Conservation (phyloP, 768 basidiomycete genomes). For the Amyloporia xantha region DNA sequence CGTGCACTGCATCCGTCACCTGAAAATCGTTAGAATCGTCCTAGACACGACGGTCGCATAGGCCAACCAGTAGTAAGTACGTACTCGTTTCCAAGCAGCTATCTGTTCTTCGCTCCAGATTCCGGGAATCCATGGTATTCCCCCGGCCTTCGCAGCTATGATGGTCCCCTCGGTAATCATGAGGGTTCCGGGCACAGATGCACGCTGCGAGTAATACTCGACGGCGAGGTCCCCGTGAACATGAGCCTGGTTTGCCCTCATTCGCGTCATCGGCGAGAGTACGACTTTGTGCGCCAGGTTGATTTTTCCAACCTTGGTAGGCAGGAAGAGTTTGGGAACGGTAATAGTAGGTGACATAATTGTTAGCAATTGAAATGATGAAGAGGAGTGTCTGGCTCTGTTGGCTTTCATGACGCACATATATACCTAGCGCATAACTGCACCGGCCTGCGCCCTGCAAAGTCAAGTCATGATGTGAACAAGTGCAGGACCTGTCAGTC, state of each 20-base stretch:
- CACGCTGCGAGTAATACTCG: constrained; percentile 42
- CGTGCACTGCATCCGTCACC: constrained; percentile 52
- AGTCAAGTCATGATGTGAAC: too few relatives aligned
- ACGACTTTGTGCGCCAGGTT: constrained; percentile 41
- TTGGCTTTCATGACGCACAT: too few relatives aligned
- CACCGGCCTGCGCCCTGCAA: too few relatives aligned
- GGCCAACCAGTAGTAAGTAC: too few relatives aligned
- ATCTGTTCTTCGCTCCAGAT: constrained; percentile 54
- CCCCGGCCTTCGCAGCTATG: constrained; percentile 42
- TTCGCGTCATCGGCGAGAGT: constrained; percentile 44
- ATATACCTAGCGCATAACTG: too few relatives aligned
- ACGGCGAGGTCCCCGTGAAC: constrained; percentile 30
- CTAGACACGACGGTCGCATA: constrained; percentile 18
- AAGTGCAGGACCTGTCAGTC: too few relatives aligned
- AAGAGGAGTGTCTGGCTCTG: too few relatives aligned
- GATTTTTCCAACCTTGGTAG: constrained; percentile 36
- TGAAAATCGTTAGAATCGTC: constrained; percentile 19
- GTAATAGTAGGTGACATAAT: neutral
- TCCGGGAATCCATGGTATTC: constrained; percentile 44
- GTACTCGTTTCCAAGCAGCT: constrained; percentile 37
- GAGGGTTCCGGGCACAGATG: constrained; percentile 38
- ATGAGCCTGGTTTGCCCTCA: constrained; percentile 28
- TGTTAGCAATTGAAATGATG: too few relatives aligned
- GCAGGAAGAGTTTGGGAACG: constrained; percentile 34
- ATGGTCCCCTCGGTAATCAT: constrained; percentile 50